Percentiles rank a stretch among this genome's conserved stretches.
Conservation (phyloP, 163 green algal genomes). For the Scenedesmus sp. region DNA sequence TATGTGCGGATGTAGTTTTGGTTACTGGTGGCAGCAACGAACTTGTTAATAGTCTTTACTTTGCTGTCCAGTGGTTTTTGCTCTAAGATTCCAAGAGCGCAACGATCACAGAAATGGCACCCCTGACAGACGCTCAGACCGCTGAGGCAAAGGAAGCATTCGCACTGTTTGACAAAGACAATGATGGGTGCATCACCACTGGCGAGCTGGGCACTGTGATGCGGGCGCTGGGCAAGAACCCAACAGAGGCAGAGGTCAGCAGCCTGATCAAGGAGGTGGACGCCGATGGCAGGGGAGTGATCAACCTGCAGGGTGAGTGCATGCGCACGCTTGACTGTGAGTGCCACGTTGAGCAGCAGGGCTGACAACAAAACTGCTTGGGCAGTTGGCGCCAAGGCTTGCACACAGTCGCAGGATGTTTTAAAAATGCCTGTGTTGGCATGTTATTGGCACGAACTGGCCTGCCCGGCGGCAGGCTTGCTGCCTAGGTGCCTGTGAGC, state of each 20-base stretch:
- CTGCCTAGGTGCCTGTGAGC: neutral
- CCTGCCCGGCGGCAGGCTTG: neutral
- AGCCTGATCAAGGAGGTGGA: constrained; percentile 42
- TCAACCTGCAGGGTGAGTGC: constrained; percentile 49
- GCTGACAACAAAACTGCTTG: neutral
- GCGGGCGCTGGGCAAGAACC: constrained; percentile 75
- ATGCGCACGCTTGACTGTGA: neutral
- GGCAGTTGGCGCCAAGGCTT: constrained; percentile 45
- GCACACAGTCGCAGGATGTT: neutral
- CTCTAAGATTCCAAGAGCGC: neutral
- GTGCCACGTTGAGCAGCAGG: neutral
- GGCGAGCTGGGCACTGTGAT: constrained; percentile 82
- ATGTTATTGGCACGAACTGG: neutral
- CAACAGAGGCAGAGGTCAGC: constrained; percentile 65
- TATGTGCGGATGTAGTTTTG: neutral
- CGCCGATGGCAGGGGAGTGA: constrained; percentile 48
- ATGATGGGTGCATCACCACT: constrained; percentile 76
- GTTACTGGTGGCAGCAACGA: neutral
- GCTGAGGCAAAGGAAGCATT: constrained; percentile 63
- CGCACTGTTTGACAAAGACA: constrained; percentile 67
- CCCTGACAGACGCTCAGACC: constrained; percentile 35
- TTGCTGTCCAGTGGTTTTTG: neutral
- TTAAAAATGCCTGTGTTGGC: neutral
- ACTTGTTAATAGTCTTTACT: neutral
- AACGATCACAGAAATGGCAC: constrained; percentile 37